Percentiles rank a stretch among this genome's conserved stretches.
These are phyloP conservation scores for Yamadazyma akitaensis DNA, from an alignment of 805 yeast genomes.

Conservation along the genomic window DNA sequence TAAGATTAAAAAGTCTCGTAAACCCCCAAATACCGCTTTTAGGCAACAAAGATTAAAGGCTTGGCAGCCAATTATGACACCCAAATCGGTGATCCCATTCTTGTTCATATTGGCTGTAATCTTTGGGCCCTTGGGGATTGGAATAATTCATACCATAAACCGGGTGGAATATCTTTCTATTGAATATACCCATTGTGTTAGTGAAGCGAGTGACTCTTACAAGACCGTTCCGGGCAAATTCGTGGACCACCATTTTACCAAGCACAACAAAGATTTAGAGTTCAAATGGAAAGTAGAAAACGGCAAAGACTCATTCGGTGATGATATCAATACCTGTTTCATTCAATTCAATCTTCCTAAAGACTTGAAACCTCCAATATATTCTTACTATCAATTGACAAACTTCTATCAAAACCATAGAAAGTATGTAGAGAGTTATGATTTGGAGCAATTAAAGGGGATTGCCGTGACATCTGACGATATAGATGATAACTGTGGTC, in stretches of 20 bases:
- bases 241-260: constrained; percentile 59
- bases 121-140: constrained; percentile 90
- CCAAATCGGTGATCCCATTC: constrained; percentile 85
- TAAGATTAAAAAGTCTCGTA: constrained; percentile 32
- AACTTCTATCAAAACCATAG: constrained; percentile 95
- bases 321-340: constrained; percentile 48
- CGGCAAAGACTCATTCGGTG: constrained; percentile 37
- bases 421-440: constrained; percentile 83
- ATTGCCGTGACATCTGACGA: constrained; percentile 53
- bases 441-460: constrained; percentile 79
- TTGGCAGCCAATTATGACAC: constrained; percentile 87
- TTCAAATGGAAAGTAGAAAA: constrained; percentile 63
- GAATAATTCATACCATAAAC: constrained; percentile 72
- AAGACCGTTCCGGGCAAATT: constrained; percentile 57
- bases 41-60: constrained; percentile 71
- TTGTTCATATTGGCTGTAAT: constrained; percentile 69
- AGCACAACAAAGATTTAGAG: constrained; percentile 32
- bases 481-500: constrained; percentile 42
- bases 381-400: constrained; percentile 78
- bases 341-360: constrained; percentile 71
- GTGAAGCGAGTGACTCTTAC: constrained; percentile 44
- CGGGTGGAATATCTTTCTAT: constrained; percentile 72
- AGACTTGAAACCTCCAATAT: constrained; percentile 67
- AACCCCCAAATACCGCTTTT: constrained; percentile 66
- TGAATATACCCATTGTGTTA: constrained; percentile 71